Evolutionary conservation across 495 filamentous ascomycete genomes (phyloP).

Genomic region (Penicillium odoratum): DNA sequence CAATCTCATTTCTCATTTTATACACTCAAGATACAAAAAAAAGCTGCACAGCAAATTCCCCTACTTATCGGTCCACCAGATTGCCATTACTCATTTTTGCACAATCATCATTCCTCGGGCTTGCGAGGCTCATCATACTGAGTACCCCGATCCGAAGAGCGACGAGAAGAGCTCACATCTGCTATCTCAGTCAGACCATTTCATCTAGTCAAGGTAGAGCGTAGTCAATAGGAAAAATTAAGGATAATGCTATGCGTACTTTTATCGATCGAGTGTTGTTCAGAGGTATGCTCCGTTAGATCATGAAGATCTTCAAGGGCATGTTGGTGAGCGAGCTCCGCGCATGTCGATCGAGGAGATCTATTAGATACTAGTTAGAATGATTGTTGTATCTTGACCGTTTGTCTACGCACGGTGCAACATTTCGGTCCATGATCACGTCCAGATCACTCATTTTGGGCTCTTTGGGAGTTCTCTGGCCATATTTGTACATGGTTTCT

Average conservation of each 20-base stretch:
- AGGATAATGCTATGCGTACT: background rate
- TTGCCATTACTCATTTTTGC: background rate
- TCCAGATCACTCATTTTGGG: constrained; percentile 16
- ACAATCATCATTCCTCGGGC: constrained; percentile 14
- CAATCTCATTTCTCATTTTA: background rate
- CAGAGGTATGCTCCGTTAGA: constrained; percentile 21
- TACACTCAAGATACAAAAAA: background rate
- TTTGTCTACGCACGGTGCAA: constrained; percentile 25
- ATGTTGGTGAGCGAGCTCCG: constrained; percentile 29
- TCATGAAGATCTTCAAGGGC: constrained; percentile 28
- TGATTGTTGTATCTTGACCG: background rate
- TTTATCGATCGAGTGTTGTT: constrained; percentile 14
- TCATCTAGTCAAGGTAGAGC: background rate
- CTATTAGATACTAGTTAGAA: constrained; percentile 8
- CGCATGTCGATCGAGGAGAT: constrained; percentile 24
- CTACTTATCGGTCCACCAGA: background rate
- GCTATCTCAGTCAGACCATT: background rate
- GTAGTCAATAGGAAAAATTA: background rate
- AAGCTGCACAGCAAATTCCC: background rate
- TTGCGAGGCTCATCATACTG: constrained; percentile 11
- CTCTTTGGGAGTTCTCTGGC: background rate
- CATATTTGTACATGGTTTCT: constrained; percentile 12
- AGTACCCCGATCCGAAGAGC: constrained; percentile 11
- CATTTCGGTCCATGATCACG: constrained; percentile 18
- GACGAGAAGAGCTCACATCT: constrained; percentile 4